Conservation (phyloP, 495 filamentous ascomycete species). For the Aspergillus mulundensis region DNA sequence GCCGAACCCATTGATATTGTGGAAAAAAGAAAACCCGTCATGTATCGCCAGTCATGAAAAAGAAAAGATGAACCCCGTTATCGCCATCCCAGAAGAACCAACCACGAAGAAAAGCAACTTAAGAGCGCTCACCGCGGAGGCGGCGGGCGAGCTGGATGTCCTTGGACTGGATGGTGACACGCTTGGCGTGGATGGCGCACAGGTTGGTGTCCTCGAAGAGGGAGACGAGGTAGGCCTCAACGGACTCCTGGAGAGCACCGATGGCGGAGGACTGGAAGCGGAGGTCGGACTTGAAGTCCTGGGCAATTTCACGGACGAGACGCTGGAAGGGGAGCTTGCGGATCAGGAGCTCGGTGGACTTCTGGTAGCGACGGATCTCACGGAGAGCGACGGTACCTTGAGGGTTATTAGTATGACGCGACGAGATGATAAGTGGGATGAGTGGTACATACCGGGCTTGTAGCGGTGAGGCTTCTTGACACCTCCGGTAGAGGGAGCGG, state of each 20-base stretch:
- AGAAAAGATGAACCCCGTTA: conserved; percentile 42
- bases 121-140: conserved; percentile 92
- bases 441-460: conserved; percentile 77
- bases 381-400: conserved; percentile 97
- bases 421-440: neutral
- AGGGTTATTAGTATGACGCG: conserved; percentile 29
- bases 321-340: conserved; percentile 99
- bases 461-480: conserved; percentile 99
- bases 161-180: conserved; percentile 93
- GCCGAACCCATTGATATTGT: conserved; percentile 45
- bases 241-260: conserved; percentile 99
- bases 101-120: conserved; percentile 39
- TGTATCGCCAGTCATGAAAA: conserved; percentile 49
- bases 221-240: conserved; percentile 99
- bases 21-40: conserved; percentile 44
- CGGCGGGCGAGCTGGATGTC: conserved; percentile 96
- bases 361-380: conserved; percentile 99
- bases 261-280: conserved; percentile 99
- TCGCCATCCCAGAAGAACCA: conserved; percentile 45
- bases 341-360: conserved; percentile 99
- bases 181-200: conserved; percentile 99
- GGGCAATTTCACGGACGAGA: conserved; percentile 98
- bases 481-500: conserved; percentile 71
- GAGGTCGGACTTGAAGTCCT: conserved; percentile 99
- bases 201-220: conserved; percentile 99